Base-by-base conservation (phyloP, 2,329 filamentous ascomycete genomes). In the Fusarium decemcellulare region DNA sequence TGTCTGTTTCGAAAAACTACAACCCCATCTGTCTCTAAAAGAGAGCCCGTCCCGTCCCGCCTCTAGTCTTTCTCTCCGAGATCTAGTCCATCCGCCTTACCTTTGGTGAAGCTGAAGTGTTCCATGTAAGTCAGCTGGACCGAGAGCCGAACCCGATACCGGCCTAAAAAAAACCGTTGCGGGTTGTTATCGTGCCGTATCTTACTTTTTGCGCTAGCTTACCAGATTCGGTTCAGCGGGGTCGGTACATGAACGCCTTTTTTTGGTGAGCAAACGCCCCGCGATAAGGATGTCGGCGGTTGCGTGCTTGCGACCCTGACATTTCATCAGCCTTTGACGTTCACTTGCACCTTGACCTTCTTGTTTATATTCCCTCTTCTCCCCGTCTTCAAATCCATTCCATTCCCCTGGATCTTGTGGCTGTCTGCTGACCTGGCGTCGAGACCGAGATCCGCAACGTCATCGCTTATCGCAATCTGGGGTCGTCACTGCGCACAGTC, bases 391-490 rank as follows among this genome's bases (percentile, higher is more conserved):
- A 46, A 29, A 23, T 23, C 23, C 5, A 23, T 23, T 5, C 23
- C 23, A 23, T 23, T 23, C 23, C 23, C 23, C 23, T 23, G 9
- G 53, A 30, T 6, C 36, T 61, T 18, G 54, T 58, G 16, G 32
- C 23, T 29, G 30, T 14, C n/a, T 15, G 30, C 23, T 42, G 47
- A 56, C 34, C 48, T 54, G 27, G 44, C 30, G 29, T 39, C 58
- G 60, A 50, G 56, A 40, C 23, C 53, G 58, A 58, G 16, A 64
- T 47, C 57, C 44, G 52, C 39, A 48, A 50, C 54, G 47, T 61
- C 44, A 48, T 71, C 67, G 68, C 67, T 70, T 71, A 68, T 70
- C 68, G 48, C 50, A 50, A 70, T 43, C 44, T 53, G 47, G 43
- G 48, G 56, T 5, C 23, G 23, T 23, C 23, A 68, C 55, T 47